phyloP scores from a whole-genome alignment of 2,329 filamentous ascomycete species.

The Acephala macrosclerotiorum region DNA sequence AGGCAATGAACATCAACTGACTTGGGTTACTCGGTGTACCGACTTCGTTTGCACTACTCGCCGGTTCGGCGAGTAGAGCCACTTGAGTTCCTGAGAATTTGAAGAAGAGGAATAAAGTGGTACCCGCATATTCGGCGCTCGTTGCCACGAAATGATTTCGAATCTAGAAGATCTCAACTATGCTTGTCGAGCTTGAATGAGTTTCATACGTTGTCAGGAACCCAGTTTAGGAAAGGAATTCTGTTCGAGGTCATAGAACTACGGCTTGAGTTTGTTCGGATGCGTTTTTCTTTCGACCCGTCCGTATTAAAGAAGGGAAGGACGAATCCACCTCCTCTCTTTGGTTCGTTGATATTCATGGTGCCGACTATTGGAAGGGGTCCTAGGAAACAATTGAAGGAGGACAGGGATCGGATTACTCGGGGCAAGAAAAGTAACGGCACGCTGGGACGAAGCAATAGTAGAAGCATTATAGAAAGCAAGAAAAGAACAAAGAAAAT shows the following conservation, averaged over 20 bases:
- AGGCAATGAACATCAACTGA: conserved; percentile 45
- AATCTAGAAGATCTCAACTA: conserved; percentile 22
- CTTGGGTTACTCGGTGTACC: conserved; percentile 50
- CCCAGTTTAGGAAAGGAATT: conserved; percentile 28
- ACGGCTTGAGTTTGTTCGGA: conserved; percentile 19
- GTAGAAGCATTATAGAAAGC: neutral
- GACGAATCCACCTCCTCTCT: conserved; percentile 30
- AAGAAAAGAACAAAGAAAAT: neutral
- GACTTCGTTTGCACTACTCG: conserved; percentile 44
- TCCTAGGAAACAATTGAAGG: neutral
- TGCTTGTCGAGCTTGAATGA: neutral
- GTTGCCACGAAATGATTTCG: conserved; percentile 36
- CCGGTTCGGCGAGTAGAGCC: conserved; percentile 37
- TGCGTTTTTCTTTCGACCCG: conserved; percentile 10
- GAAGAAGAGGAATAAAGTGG: conserved; percentile 41
- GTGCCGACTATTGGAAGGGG: neutral
- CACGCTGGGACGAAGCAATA: neutral
- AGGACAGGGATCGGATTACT: too few species aligned
- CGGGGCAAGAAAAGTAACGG: neutral
- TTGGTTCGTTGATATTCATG: conserved; percentile 40
- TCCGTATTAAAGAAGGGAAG: conserved; percentile 33
- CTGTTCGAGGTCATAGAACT: conserved; percentile 33
- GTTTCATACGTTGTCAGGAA: conserved; percentile 31
- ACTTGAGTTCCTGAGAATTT: conserved; percentile 39
- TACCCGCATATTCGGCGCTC: conserved; percentile 36